A percentile compares a stretch with the other conserved stretches of the same genome.
These are phyloP conservation scores for Fusarium humuli DNA, from an alignment of 2,329 filamentous ascomycete species.

Conservation along the genomic window DNA sequence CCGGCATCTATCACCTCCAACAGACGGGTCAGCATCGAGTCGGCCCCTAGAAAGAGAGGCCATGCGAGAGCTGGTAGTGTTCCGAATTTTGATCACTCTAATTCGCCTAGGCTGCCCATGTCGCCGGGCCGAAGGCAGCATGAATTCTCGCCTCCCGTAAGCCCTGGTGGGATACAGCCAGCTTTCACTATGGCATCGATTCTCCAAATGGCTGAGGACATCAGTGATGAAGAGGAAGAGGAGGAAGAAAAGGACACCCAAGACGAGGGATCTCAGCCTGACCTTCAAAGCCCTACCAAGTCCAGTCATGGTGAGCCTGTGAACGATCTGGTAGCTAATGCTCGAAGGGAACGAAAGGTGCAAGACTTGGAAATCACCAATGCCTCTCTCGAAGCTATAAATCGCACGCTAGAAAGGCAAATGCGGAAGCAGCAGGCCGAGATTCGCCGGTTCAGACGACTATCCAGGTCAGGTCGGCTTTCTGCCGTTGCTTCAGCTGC, in stretches of 20 bases:
- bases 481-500: constrained; percentile 65
- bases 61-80: constrained; percentile 58
- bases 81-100: constrained; percentile 52
- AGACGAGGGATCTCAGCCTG: constrained; percentile 50
- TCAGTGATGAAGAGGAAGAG: constrained; percentile 53
- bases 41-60: constrained; percentile 51
- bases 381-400: constrained; percentile 93
- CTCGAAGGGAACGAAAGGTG: constrained; percentile 91
- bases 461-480: constrained; percentile 83
- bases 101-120: constrained; percentile 52
- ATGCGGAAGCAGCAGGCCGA: constrained; percentile 92
- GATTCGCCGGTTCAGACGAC: constrained; percentile 83
- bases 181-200: constrained; percentile 66
- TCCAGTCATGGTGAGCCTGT: constrained; percentile 67
- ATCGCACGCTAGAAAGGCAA: constrained; percentile 90
- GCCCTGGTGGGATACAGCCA: constrained; percentile 48
- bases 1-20: constrained; percentile 48
- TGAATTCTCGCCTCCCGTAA: constrained; percentile 54
- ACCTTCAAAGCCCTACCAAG: constrained; percentile 69
- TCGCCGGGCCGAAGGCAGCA: constrained; percentile 48
- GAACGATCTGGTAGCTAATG: constrained; percentile 85
- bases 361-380: constrained; percentile 97
- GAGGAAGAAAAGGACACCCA: constrained; percentile 48
- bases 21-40: constrained; percentile 59
- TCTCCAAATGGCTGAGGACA: constrained; percentile 66